Conservation (phyloP, 1,139 yeast genomes). For the Sugiyamaella paludigena region DNA sequence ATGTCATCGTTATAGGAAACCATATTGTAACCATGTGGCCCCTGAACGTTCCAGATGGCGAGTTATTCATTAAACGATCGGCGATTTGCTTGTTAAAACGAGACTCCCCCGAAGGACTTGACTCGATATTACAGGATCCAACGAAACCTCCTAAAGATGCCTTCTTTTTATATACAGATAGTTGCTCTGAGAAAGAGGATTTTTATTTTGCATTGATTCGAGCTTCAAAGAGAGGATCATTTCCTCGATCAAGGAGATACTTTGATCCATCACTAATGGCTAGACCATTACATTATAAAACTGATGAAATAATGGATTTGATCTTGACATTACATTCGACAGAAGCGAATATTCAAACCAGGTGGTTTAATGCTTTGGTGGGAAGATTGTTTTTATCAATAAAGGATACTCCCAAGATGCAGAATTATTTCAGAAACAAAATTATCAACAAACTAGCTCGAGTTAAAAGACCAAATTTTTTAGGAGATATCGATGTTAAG, state of each 20-base stretch:
- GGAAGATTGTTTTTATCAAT: slow-evolving; percentile 79
- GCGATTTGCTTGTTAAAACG: slow-evolving; percentile 60
- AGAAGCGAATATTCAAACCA: slow-evolving; percentile 76
- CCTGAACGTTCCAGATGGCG: slow-evolving; percentile 63
- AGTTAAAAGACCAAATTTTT: slow-evolving; percentile 80
- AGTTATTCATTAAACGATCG: slow-evolving; percentile 72
- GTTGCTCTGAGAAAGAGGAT: slow-evolving; percentile 81
- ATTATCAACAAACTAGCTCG: slow-evolving; percentile 71
- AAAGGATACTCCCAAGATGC: slow-evolving; percentile 67
- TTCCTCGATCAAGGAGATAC: slow-evolving; percentile 10
- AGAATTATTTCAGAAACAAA: slow-evolving; percentile 53
- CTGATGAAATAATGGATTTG: slow-evolving; percentile 66
- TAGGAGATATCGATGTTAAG: slow-evolving; percentile 76
- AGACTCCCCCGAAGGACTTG: slow-evolving; percentile 19
- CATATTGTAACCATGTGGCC: slow-evolving; percentile 88
- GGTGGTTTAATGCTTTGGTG: slow-evolving; percentile 85
- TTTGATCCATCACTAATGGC: slow-evolving; percentile 57
- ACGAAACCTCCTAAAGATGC: slow-evolving; percentile 51
- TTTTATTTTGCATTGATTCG: slow-evolving; percentile 84
- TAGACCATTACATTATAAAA: slow-evolving; percentile 66
- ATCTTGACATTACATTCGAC: slow-evolving; percentile 77
- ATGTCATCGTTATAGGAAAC: slow-evolving; percentile 73
- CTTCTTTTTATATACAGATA: slow-evolving; percentile 72
- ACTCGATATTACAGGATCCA: slow-evolving; percentile 24
- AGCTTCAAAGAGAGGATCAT: slow-evolving; percentile 53